Evolutionary conservation across 352 stramenopile species (phyloP), one percentile per base, ranked within the genome.

Genomic region (Albugo candida): DNA sequence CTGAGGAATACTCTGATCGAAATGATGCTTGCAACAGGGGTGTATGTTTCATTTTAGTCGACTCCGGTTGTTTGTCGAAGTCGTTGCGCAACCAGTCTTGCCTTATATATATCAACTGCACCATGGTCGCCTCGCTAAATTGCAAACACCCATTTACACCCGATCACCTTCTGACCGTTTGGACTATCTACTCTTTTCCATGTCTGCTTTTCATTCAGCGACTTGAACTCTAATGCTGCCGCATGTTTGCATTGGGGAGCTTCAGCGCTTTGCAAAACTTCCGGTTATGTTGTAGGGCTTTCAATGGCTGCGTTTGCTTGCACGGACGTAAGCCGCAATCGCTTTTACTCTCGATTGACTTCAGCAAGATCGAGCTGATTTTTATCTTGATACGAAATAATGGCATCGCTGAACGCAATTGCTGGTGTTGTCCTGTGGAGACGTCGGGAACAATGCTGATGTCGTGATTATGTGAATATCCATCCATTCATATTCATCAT

Each of bases 191-290:
- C n/a, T n/a, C 36, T n/a, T n/a, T 41, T n/a, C 36, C 36, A 41
- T 14, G 36, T 41, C 36, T 41, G 14, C 14, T 41, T 41, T 14
- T 14, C 36, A 14, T 14, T 14, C 36, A 41, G 14, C 36, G 36
- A 41, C 36, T 41, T n/a, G 14, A 41, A n/a, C n/a, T 41, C 36
- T 14, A 14, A 14, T n/a, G 14, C n/a, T 14, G n/a, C n/a, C 14
- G 36, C 36, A 41, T 14, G 36, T 41, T 41, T n/a, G 14, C 36
- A 41, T 12, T 55, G 42, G 11, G n/a, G 14, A 18, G 16, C 18
- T 12, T 55, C 49, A 12, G 41, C 35, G 16, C n/a, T 19, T 13
- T 34, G 12, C 49, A 53, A 53, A 8, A 46, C 49, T 18, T 55
- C 49, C 14, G 18, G 13, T 24, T 41, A 47, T 36, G n/a, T n/a